phyloP scores from a whole-genome alignment of 139 green algal species.

The Zygnema cylindricum region DNA sequence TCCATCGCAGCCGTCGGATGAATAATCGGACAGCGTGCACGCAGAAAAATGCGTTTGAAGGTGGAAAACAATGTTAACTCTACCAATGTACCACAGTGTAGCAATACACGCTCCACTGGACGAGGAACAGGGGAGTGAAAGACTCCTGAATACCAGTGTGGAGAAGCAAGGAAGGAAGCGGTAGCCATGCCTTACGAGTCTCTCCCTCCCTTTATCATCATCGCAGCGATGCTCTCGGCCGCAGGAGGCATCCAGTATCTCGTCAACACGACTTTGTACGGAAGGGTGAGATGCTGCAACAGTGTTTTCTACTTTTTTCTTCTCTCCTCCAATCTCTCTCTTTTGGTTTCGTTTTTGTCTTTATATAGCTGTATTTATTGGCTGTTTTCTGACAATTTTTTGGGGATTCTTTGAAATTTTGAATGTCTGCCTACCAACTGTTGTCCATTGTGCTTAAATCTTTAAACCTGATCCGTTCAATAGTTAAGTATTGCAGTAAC shows the following conservation, averaged over 20 bases:
- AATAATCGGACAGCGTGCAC: too few species aligned
- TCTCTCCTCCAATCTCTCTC: neutral
- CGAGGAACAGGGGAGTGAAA: neutral
- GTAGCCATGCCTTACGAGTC: conserved; percentile 58
- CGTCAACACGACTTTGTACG: conserved; percentile 49
- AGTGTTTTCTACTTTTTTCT: neutral
- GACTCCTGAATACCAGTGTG: neutral
- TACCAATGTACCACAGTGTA: too few species aligned
- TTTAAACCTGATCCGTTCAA: neutral
- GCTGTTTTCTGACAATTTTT: neutral
- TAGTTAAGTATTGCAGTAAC: too few species aligned
- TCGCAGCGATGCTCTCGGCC: conserved; percentile 35
- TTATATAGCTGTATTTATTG: too few species aligned
- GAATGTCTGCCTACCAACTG: neutral
- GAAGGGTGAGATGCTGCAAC: conserved; percentile 29
- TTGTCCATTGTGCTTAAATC: neutral
- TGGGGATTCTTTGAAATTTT: neutral
- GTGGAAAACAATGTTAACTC: too few species aligned
- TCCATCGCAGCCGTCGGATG: too few species aligned
- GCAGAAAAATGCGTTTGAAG: too few species aligned
- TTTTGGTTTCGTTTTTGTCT: neutral
- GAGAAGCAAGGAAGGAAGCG: too few species aligned
- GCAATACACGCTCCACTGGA: too few species aligned
- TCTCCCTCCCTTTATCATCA: conserved; percentile 57
- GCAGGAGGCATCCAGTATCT: conserved; percentile 46